phyloP scores from a whole-genome alignment of 1,284 basidiomycete genomes.

The Thecaphora frezii region DNA sequence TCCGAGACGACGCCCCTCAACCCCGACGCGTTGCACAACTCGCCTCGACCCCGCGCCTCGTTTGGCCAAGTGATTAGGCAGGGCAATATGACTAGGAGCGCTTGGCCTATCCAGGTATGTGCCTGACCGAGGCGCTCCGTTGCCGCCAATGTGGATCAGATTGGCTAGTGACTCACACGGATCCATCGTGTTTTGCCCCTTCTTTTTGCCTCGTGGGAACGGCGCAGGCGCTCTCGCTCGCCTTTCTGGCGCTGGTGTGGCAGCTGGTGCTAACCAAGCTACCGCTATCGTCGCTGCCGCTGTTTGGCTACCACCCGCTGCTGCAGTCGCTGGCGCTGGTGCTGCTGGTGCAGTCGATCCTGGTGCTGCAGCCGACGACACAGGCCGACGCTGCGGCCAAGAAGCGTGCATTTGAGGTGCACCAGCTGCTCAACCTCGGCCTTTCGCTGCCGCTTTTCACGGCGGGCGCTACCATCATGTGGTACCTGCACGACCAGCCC shows the following conservation, averaged over 20 bases:
- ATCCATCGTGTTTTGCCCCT: neutral
- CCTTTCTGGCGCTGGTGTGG: constrained; percentile 42
- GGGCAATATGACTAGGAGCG: neutral
- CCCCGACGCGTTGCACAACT: no score
- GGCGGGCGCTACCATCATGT: constrained; percentile 46
- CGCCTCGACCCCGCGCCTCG: neutral
- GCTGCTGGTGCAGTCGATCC: constrained; percentile 33
- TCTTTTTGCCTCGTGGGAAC: neutral
- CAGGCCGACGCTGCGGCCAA: constrained; percentile 14
- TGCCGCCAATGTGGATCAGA: neutral
- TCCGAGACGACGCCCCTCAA: no score
- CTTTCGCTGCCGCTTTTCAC: constrained; percentile 43
- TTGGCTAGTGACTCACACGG: neutral
- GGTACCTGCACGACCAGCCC: constrained; percentile 42
- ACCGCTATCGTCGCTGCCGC: constrained; percentile 16
- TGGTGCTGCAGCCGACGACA: constrained; percentile 42
- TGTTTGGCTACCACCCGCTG: constrained; percentile 49
- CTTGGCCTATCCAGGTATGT: neutral
- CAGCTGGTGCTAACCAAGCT: constrained; percentile 23
- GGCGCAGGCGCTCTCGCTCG: constrained; percentile 15
- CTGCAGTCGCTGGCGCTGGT: constrained; percentile 41
- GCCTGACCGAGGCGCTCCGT: neutral
- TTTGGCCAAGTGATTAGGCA: neutral
- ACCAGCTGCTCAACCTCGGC: constrained; percentile 34
- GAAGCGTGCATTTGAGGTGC: constrained; percentile 18